phyloP scores from a whole-genome alignment of 2,329 filamentous ascomycete genomes.

The Sordariomycetes sp. region DNA sequence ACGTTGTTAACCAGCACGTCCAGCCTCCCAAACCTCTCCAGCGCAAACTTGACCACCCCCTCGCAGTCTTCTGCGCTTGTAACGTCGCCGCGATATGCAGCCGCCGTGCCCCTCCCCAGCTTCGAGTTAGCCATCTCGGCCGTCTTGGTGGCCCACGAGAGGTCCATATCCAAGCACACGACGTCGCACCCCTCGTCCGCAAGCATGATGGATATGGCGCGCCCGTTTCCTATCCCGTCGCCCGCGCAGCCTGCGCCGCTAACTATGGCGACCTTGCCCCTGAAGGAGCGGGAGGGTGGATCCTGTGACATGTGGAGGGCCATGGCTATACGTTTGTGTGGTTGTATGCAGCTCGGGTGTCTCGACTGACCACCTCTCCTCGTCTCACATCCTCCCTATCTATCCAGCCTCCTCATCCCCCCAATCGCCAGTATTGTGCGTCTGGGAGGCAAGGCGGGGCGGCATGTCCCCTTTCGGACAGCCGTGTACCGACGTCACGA shows the following conservation, averaged over 20 bases:
- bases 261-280: conserved; percentile 34
- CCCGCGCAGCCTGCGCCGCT: conserved; percentile 44
- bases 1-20: conserved; percentile 56
- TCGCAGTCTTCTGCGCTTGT: conserved; percentile 38
- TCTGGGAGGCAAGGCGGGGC: not conserved
- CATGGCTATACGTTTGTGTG: not conserved
- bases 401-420: too few species aligned
- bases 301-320: not conserved
- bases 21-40: conserved; percentile 37
- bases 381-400: too few species aligned
- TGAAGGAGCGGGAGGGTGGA: conserved; percentile 13
- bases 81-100: conserved; percentile 38
- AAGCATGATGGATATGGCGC: conserved; percentile 43
- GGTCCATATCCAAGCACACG: conserved; percentile 41
- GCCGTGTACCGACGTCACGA: not conserved
- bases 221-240: conserved; percentile 47
- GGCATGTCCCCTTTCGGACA: not conserved
- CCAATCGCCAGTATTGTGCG: not conserved
- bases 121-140: conserved; percentile 34
- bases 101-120: conserved; percentile 19
- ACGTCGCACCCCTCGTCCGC: conserved; percentile 44
- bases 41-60: conserved; percentile 21
- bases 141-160: conserved; percentile 35
- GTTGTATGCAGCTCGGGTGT: too few species aligned
- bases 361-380: too few species aligned